Evolutionary conservation across 73 alveolate genomes (phyloP).

Genomic region (Paramecium pentaurelia): DNA sequence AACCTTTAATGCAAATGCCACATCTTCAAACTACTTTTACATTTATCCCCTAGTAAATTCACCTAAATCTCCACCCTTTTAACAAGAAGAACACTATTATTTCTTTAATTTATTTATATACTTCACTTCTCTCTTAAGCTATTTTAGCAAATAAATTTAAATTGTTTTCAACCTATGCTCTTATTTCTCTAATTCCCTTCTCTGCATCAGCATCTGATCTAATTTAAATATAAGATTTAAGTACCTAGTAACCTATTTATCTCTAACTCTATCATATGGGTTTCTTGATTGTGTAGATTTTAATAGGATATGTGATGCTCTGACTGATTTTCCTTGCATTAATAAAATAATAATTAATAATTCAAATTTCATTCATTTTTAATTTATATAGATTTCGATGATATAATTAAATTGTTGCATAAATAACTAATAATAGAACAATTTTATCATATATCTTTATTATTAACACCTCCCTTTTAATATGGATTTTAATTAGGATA

Average conservation of each 20-base stretch:
- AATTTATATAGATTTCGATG: neutral
- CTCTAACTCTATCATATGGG: conserved; percentile 22
- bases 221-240: neutral
- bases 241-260: conserved; percentile 13
- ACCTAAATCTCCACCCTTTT: conserved; percentile 95
- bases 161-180: neutral
- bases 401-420: neutral
- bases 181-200: neutral
- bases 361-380: neutral
- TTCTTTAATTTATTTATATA: neutral
- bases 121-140: conserved; percentile 30
- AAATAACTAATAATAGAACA: neutral
- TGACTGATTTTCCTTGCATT: neutral
- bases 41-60: conserved; percentile 88
- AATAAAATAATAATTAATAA: neutral
- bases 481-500: conserved; percentile 27
- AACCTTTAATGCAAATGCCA: conserved; percentile 82
- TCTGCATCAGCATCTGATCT: conserved; percentile 38
- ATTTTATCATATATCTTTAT: neutral
- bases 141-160: neutral
- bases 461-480: conserved; percentile 33
- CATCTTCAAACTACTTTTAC: conserved; percentile 94
- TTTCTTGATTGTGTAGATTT: conserved; percentile 30
- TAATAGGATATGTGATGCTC: conserved; percentile 32
- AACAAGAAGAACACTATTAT: conserved; percentile 84